phyloP scores from a whole-genome alignment of 768 basidiomycete species.

The Saitozyma podzolica region DNA sequence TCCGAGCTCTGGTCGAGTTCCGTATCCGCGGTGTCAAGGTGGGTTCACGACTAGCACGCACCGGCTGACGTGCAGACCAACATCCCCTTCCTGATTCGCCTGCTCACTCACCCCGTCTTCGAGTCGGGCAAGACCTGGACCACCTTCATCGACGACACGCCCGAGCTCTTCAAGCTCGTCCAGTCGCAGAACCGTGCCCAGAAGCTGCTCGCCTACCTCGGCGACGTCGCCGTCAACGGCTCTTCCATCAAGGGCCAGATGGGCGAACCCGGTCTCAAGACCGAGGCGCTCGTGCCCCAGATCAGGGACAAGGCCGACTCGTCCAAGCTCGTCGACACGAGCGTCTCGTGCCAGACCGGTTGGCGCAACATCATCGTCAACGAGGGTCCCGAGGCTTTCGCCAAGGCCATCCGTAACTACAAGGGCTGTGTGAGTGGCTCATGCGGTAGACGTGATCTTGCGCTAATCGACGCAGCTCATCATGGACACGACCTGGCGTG shows the following conservation, averaged over 20 bases:
- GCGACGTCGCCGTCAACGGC: conserved; percentile 96
- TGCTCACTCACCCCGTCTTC: conserved; percentile 94
- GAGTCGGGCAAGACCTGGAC: conserved; percentile 98
- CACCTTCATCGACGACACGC: conserved; percentile 99
- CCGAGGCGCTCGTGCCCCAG: conserved; percentile 78
- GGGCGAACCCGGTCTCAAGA: conserved; percentile 92
- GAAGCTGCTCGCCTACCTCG: conserved; percentile 93
- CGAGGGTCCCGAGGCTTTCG: conserved; percentile 95
- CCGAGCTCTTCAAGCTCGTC: conserved; percentile 98
- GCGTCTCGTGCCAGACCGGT: conserved; percentile 77
- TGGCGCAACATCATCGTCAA: conserved; percentile 99
- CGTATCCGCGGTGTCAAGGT: conserved; percentile 97
- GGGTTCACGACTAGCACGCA: conserved; percentile 1
- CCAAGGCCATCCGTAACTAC: conserved; percentile 94
- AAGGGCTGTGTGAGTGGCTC: conserved; percentile 76
- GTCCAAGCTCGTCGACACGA: conserved; percentile 70
- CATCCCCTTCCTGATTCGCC: conserved; percentile 98
- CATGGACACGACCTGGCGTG: conserved; percentile 92
- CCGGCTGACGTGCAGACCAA: conserved; percentile 67
- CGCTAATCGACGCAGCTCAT: conserved; percentile 36
- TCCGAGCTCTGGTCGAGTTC: conserved; percentile 99
- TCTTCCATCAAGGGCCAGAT: conserved; percentile 95
- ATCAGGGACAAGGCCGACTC: conserved; percentile 77
- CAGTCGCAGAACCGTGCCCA: conserved; percentile 97
- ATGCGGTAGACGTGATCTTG: conserved; percentile 42